Base-by-base conservation (phyloP, 352 stramenopile species). In the Globisporangium perplexum region DNA sequence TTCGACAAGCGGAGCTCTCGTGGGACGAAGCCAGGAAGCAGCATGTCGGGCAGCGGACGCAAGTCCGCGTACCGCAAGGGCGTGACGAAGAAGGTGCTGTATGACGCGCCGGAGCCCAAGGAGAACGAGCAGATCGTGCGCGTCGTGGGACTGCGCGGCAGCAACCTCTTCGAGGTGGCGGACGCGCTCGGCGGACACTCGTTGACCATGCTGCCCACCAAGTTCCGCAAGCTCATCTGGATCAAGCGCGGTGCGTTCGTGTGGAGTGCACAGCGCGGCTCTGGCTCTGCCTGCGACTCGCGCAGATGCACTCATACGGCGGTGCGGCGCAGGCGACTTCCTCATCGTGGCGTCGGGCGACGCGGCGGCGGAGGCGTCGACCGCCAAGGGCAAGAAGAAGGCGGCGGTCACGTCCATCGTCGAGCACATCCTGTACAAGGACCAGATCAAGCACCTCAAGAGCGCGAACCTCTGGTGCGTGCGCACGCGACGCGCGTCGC, bases 151-250 rank as follows among this genome's bases (percentile, higher is more conserved):
- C 83, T 97, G 55, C 74, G 96, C 53, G 96, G 96, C 42, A 92
- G 82, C 53, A 99, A 99, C 70, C 83, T 98, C 59, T 98, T 99
- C 63, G 93, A 98, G 74, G 89, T 98, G 54, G 49, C 28, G 12
- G 72, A 90, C 43, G 67, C 69, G 1, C 59, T 77, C 35, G 86
- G 81, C 47, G 53, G 60, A 23, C 79, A 69, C 49, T 65, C 75
- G 10, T 69, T 99, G 52, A 97, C 96, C 26, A 97, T 99, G 69
- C 77, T 99, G 58, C 96, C 96, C 18, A 98, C 96, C 39, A 98
- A 98, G 64, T 99, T 98, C 72, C 88, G 93, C 58, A 99, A 99
- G 76, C 81, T 99, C 28, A 98, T 99, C 47, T 99, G 96, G 96
- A 91, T 99, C 47, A 99, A 98, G 74, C 82, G 96, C 49, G 79